Conservation (phyloP, 805 yeast genomes). For the Wickerhamomyces chambardii region DNA sequence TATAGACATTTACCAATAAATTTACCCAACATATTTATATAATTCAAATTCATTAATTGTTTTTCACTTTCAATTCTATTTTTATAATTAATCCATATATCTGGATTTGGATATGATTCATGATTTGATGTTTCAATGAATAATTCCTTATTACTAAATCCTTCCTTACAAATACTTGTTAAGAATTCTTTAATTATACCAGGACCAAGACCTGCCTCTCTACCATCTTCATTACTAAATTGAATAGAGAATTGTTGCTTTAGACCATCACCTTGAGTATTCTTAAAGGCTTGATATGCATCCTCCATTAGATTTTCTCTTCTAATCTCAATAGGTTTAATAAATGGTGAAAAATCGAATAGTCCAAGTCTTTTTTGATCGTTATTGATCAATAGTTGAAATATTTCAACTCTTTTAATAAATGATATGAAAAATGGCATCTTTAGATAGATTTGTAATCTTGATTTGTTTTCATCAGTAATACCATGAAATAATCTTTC, state of each 20-base stretch:
- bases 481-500: conserved; percentile 6
- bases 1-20: conserved; percentile 85
- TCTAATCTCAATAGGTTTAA: too few species aligned
- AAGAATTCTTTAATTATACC: conserved; percentile 90
- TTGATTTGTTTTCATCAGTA: conserved; percentile 15
- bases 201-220: conserved; percentile 92
- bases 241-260: conserved; percentile 53
- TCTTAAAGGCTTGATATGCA: conserved; percentile 56
- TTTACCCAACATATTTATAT: conserved; percentile 63
- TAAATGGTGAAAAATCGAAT: too few species aligned
- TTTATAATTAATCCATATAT: conserved; percentile 27
- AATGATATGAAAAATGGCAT: conserved; percentile 81
- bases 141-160: conserved; percentile 33
- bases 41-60: conserved; percentile 20
- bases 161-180: conserved; percentile 62
- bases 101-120: conserved; percentile 70
- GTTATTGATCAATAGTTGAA: conserved; percentile 49
- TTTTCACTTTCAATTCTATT: conserved; percentile 22
- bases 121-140: conserved; percentile 40
- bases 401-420: conserved; percentile 60
- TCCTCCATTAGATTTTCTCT: conserved; percentile 69
- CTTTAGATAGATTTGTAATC: conserved; percentile 43
- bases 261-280: conserved; percentile 42
- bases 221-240: conserved; percentile 65
- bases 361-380: conserved; percentile 39